phyloP scores from a whole-genome alignment of 306 rosid species.

The Pyrus pyrifolia region DNA sequence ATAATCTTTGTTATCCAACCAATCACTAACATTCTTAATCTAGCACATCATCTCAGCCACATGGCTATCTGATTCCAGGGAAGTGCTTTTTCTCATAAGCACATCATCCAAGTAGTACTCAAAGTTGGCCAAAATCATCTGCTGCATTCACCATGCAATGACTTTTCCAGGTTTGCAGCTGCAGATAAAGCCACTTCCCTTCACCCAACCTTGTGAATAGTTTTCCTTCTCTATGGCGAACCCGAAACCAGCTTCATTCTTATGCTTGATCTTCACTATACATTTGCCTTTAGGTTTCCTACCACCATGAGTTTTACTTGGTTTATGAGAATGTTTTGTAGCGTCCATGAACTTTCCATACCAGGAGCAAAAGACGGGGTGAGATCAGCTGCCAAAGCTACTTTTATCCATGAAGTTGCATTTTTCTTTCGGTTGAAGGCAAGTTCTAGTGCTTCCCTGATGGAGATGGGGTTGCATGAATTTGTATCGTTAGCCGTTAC shows the following conservation, averaged over 20 bases:
- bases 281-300: constrained; percentile 10
- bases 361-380: background rate
- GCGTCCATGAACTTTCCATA: constrained; percentile 7
- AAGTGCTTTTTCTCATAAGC: constrained; percentile 4
- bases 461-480: background rate
- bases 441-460: constrained; percentile 17
- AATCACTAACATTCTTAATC: constrained; percentile 31
- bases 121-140: constrained; percentile 28
- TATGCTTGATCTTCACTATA: constrained; percentile 1
- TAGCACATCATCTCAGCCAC: constrained; percentile 29
- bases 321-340: background rate
- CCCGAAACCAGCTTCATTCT: constrained; percentile 1
- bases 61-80: constrained; percentile 16
- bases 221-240: constrained; percentile 4
- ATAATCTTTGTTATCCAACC: constrained; percentile 22
- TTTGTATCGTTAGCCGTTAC: constrained; percentile 9
- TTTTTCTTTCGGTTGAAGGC: constrained; percentile 25
- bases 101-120: constrained; percentile 31
- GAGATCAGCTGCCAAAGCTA: constrained; percentile 28
- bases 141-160: constrained; percentile 16
- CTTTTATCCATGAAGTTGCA: constrained; percentile 27
- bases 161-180: constrained; percentile 4
- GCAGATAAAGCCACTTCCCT: constrained; percentile 22
- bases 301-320: background rate
- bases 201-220: constrained; percentile 11